A percentile compares a stretch with the other conserved stretches of the same genome.
These are phyloP conservation scores for Boletus edulis DNA, from an alignment of 768 basidiomycete species.

Conservation along the genomic window DNA sequence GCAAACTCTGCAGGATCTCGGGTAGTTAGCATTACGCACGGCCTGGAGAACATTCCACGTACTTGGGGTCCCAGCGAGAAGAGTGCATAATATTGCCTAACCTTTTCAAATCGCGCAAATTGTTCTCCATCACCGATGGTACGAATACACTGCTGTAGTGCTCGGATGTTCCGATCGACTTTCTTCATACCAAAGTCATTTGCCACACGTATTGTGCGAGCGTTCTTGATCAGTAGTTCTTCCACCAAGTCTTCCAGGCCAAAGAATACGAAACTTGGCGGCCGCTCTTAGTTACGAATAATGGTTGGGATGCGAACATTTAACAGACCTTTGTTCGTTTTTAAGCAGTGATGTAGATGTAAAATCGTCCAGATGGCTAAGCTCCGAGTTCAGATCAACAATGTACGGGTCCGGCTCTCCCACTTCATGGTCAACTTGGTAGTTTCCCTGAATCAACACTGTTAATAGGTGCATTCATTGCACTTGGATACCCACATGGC, in stretches of 20 bases:
- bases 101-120: slow-evolving; percentile 70
- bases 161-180: slow-evolving; percentile 83
- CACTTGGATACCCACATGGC: slow-evolving; percentile 49
- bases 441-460: slow-evolving; percentile 64
- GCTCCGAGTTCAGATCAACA: slow-evolving; percentile 78
- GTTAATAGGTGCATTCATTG: slow-evolving; percentile 7
- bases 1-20: slow-evolving; percentile 57
- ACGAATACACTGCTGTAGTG: slow-evolving; percentile 89
- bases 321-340: slow-evolving; percentile 64
- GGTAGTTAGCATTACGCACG: not conserved
- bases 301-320: not conserved
- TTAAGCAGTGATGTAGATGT: slow-evolving; percentile 58
- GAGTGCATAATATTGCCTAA: slow-evolving; percentile 77
- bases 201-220: slow-evolving; percentile 62
- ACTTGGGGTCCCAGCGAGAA: slow-evolving; percentile 77
- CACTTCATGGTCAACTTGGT: slow-evolving; percentile 76
- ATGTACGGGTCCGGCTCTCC: slow-evolving; percentile 91
- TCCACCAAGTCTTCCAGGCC: slow-evolving; percentile 87
- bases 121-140: slow-evolving; percentile 61
- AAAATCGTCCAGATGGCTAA: slow-evolving; percentile 74
- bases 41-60: slow-evolving; percentile 17
- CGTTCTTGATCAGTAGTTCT: slow-evolving; percentile 72
- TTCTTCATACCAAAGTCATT: slow-evolving; percentile 82
- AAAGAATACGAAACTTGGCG: slow-evolving; percentile 76
- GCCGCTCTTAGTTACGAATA: not conserved